Evolutionary conservation across 1,139 yeast genomes (phyloP).

Genomic region (Candida mesenterica): DNA sequence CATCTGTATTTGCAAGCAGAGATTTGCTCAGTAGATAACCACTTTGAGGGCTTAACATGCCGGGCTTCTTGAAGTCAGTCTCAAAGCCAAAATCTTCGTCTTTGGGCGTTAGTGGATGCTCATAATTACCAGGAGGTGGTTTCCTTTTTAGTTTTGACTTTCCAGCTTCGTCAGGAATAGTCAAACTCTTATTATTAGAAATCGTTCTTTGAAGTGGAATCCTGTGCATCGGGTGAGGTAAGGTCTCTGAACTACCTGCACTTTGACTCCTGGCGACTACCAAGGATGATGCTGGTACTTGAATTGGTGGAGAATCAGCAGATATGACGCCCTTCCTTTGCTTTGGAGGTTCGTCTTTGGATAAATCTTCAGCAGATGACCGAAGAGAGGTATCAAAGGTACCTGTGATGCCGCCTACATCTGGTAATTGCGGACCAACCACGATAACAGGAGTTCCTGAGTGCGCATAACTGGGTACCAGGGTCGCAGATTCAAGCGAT

Average conservation of each 20-base stretch:
- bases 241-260: slow-evolving; percentile 10
- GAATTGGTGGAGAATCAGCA: slow-evolving; percentile 16
- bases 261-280: slow-evolving; percentile 15
- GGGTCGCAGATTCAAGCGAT: slow-evolving; percentile 15
- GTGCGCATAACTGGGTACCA: slow-evolving; percentile 9
- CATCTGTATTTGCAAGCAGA: slow-evolving; percentile 14
- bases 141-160: slow-evolving; percentile 18
- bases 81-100: slow-evolving; percentile 4
- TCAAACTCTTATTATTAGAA: neutral
- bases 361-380: neutral
- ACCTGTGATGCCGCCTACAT: neutral
- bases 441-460: slow-evolving; percentile 14
- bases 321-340: neutral
- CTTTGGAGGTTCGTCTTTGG: slow-evolving; percentile 2
- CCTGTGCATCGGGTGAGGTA: slow-evolving; percentile 4
- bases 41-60: slow-evolving; percentile 5
- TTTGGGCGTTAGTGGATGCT: slow-evolving; percentile 7
- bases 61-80: slow-evolving; percentile 4
- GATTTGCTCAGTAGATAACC: slow-evolving; percentile 11
- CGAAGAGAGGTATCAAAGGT: neutral
- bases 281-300: slow-evolving; percentile 19
- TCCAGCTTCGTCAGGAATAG: neutral
- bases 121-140: slow-evolving; percentile 19
- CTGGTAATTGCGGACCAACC: slow-evolving; percentile 10
- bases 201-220: too few relatives aligned